These are phyloP conservation scores for Cystobasidium ongulense DNA, from an alignment of 768 basidiomycete species.

Conservation along the genomic window DNA sequence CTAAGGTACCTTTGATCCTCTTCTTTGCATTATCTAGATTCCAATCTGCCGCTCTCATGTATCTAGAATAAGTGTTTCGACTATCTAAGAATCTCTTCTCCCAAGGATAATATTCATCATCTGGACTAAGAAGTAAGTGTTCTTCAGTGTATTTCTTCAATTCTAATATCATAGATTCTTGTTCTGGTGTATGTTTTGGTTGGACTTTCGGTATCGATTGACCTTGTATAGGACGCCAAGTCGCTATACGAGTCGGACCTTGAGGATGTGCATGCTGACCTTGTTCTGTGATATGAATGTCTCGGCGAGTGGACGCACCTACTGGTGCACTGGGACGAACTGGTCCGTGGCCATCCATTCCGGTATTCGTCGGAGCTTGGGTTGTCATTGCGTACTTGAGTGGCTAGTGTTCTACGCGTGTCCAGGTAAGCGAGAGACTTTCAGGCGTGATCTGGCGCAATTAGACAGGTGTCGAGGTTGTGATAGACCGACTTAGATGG, in stretches of 20 bases:
- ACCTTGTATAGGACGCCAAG: slow-evolving; percentile 25
- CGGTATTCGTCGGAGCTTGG: no score
- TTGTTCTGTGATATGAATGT: slow-evolving; percentile 5
- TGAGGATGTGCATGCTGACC: background rate
- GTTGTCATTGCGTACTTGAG: no score
- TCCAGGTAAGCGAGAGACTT: no score
- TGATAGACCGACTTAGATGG: no score
- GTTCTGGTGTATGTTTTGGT: background rate
- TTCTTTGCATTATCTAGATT: slow-evolving; percentile 65
- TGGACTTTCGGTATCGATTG: slow-evolving; percentile 3
- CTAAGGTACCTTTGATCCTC: slow-evolving; percentile 66
- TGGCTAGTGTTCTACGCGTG: no score
- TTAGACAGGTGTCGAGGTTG: no score
- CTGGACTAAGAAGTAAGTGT: slow-evolving; percentile 54
- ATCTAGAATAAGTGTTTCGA: slow-evolving; percentile 58
- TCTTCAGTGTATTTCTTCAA: slow-evolving; percentile 11
- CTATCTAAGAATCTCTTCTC: slow-evolving; percentile 67
- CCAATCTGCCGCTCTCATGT: slow-evolving; percentile 82
- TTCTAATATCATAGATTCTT: background rate
- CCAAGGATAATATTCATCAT: slow-evolving; percentile 67
- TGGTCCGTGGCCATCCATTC: background rate
- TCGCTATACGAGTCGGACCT: slow-evolving; percentile 13
- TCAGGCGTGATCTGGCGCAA: no score
- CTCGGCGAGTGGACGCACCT: background rate
- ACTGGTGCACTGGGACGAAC: background rate